Percentiles rank a stretch among this genome's conserved stretches.
phyloP scores from a whole-genome alignment of 495 filamentous ascomycete species.

The Terfezia claveryi region DNA sequence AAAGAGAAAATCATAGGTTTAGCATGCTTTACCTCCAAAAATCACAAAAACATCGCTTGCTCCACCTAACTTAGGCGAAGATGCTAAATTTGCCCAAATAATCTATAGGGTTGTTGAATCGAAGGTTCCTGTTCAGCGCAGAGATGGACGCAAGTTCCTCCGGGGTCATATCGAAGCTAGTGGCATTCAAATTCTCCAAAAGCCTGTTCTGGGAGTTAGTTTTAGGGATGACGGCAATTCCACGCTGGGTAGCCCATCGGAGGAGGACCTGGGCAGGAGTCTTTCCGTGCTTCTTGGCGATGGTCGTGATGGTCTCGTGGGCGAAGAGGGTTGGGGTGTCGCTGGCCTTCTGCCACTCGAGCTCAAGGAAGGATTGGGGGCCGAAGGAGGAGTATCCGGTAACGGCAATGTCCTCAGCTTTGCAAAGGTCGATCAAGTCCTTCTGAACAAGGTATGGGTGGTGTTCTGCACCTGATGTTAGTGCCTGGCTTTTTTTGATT shows the following conservation, averaged over 20 bases:
- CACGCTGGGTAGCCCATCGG: conserved; percentile 87
- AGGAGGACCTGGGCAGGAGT: conserved; percentile 70
- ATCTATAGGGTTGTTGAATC: conserved; percentile 27
- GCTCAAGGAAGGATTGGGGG: conserved; percentile 60
- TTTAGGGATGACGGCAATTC: conserved; percentile 82
- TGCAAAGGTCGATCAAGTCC: conserved; percentile 47
- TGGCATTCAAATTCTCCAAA: conserved; percentile 27
- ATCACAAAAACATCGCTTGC: no score
- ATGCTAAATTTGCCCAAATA: conserved; percentile 24
- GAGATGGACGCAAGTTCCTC: conserved; percentile 24
- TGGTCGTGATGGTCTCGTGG: conserved; percentile 35
- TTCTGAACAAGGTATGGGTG: conserved; percentile 86
- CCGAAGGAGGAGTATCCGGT: conserved; percentile 88
- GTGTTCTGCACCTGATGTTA: conserved; percentile 36
- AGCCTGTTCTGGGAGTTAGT: conserved; percentile 40
- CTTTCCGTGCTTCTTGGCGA: conserved; percentile 51
- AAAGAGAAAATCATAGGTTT: no score
- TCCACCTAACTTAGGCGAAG: conserved; percentile 20
- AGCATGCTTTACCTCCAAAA: no score
- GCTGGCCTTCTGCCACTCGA: conserved; percentile 49
- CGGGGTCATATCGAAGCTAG: conserved; percentile 20
- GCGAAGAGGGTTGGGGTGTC: conserved; percentile 48
- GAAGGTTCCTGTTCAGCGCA: conserved; percentile 22
- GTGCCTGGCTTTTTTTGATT: neutral
- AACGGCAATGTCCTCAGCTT: conserved; percentile 50